Base-by-base conservation (phyloP, 2,329 filamentous ascomycete genomes). In the Xylaria sp. region DNA sequence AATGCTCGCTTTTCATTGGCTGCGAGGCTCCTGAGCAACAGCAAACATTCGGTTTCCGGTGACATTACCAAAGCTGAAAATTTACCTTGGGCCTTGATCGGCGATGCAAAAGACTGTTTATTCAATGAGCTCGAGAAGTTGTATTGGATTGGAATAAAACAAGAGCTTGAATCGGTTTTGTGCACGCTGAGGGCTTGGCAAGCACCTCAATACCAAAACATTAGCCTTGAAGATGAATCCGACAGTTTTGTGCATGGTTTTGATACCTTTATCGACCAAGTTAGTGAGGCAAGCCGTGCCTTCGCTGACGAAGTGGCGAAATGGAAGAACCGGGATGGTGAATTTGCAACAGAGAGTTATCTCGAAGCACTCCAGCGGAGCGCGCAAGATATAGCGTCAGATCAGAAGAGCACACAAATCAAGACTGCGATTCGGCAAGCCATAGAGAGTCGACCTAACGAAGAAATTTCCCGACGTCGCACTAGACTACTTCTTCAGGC, bases 181-280 rank as follows among this genome's bases (percentile, higher is more conserved):
- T 47, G 27, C 13, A 62, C 59, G 6, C 31, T 62, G 15, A 62
- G 59, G 36, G 50, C 39, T 44, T 62, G 59, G 59, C 38, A 55
- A 49, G 20, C 50, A 29, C 50, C 59, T 20, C 38, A 55, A 39
- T 55, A 62, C 11, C 20, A 47, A 29, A 62, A 55, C 1, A 55
- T 47, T n/a, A 2, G 42, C 27, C 50, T 62, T 3, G 20, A 55
- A 38, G 59, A 55, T 10, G 59, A 62, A 29, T 38, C 39, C 17
- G 59, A 62, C 39, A 27, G 38, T 22, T 62, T 62, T 27, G 38
- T 62, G 5, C 59, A 62, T 22, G 59, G 59, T 0, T 62, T 55
- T 29, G 59, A 62, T 22, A 62, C 59, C 2, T 62, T 62, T 17
- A 55, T 62, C 15, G 59, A 62, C 39, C 59, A 62, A 55, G 59